A percentile compares a stretch with the other conserved stretches of the same genome.
Conservation (phyloP, 1,284 basidiomycete genomes). For the Marasmius sp. region DNA sequence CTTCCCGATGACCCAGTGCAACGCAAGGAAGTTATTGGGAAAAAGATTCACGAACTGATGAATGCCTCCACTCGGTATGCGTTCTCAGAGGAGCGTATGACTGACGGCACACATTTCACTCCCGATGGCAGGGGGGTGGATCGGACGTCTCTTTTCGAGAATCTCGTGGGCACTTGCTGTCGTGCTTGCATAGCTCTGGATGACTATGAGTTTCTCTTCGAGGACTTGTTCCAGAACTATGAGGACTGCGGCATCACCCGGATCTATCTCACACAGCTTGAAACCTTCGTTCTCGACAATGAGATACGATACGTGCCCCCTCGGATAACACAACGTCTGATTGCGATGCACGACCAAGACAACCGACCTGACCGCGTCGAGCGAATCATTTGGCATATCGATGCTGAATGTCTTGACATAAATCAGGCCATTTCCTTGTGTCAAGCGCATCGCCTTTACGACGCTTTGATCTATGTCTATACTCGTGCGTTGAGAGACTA, state of each 20-base stretch:
- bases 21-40: conserved; percentile 69
- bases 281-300: conserved; percentile 81
- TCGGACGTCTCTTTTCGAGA: conserved; percentile 87
- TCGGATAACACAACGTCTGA: conserved; percentile 82
- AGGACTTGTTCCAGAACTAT: conserved; percentile 91
- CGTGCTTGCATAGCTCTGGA: conserved; percentile 81
- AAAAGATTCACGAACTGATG: conserved; percentile 83
- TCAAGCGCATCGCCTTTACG: conserved; percentile 81
- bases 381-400: conserved; percentile 93
- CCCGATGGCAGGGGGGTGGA: conserved; percentile 90
- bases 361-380: conserved; percentile 80
- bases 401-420: conserved; percentile 89
- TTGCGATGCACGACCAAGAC: conserved; percentile 77
- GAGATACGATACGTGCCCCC: conserved; percentile 79
- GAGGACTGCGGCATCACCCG: conserved; percentile 81
- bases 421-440: conserved; percentile 92
- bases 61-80: conserved; percentile 85
- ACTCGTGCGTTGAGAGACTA: conserved; percentile 88
- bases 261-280: conserved; percentile 87
- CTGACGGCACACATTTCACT: conserved; percentile 82
- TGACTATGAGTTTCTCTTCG: conserved; percentile 86
- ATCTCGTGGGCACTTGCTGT: conserved; percentile 80
- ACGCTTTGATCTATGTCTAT: conserved; percentile 94
- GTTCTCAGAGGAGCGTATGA: conserved; percentile 94
- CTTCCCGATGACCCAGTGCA: conserved; percentile 69